phyloP scores from a whole-genome alignment of 2,329 filamentous ascomycete species.

The Penicillium rolfsii region DNA sequence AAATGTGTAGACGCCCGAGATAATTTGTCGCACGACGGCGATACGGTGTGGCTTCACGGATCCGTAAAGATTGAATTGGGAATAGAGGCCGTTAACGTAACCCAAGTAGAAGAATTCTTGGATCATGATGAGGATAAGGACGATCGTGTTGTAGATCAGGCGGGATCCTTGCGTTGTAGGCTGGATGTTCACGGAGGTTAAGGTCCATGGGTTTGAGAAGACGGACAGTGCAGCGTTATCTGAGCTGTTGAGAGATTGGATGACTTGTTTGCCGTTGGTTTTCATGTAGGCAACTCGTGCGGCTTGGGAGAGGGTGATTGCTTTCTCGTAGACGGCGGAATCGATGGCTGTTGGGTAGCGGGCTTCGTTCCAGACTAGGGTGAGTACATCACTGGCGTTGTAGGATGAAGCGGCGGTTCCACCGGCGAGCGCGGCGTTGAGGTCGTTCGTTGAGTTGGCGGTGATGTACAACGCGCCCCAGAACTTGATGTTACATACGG shows the following conservation, averaged over 20 bases:
- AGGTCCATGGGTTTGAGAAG: constrained; percentile 45
- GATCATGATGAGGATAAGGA: constrained; percentile 51
- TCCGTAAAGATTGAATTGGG: constrained; percentile 44
- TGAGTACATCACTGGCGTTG: constrained; percentile 41
- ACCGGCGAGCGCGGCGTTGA: constrained; percentile 43
- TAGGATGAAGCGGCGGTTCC: constrained; percentile 40
- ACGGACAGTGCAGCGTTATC: constrained; percentile 39
- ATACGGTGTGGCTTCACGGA: constrained; percentile 35
- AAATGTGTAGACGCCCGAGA: constrained; percentile 46
- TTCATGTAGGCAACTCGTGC: constrained; percentile 41
- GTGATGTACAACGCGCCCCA: constrained; percentile 42
- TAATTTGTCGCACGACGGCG: constrained; percentile 39
- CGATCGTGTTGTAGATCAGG: constrained; percentile 51
- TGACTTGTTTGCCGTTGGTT: constrained; percentile 37
- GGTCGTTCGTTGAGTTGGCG: constrained; percentile 42
- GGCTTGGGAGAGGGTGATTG: constrained; percentile 40
- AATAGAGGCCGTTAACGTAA: constrained; percentile 50
- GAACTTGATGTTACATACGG: constrained; percentile 41
- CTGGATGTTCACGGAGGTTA: constrained; percentile 44
- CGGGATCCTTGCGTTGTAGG: constrained; percentile 48
- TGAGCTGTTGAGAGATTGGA: constrained; percentile 29
- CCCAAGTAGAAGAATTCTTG: constrained; percentile 55
- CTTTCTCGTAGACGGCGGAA: constrained; percentile 34
- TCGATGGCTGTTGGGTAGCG: constrained; percentile 48
- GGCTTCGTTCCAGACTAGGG: constrained; percentile 52